Evolutionary conservation across 345 rosid genomes (phyloP).

Genomic region (Populus davidiana): DNA sequence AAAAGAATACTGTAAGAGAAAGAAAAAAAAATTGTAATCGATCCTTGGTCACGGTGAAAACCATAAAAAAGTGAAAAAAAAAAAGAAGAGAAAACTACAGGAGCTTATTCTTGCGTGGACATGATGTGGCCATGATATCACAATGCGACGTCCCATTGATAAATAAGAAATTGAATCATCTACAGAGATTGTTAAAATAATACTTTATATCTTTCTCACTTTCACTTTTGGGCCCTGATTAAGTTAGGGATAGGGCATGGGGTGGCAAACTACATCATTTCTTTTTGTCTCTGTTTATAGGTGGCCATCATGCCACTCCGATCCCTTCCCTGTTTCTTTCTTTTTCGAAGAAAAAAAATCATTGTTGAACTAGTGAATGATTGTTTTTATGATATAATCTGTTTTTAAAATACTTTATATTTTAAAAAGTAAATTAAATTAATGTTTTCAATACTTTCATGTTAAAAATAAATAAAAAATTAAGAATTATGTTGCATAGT

Average conservation of each 20-base stretch:
- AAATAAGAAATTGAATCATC: conserved; percentile 9
- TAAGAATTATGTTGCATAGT: too few species aligned
- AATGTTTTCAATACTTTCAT: too few species aligned
- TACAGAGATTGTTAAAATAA: neutral
- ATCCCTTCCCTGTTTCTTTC: neutral
- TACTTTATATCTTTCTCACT: neutral
- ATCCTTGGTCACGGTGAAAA: neutral
- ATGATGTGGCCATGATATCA: conserved; percentile 39
- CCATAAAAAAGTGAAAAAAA: too few species aligned
- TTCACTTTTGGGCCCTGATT: conserved; percentile 31
- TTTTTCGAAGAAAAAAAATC: neutral
- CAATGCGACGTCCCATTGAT: conserved; percentile 19
- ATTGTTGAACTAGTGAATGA: too few species aligned
- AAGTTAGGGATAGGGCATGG: conserved; percentile 28
- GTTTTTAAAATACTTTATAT: too few species aligned
- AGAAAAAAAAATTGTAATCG: too few species aligned
- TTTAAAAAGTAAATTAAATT: too few species aligned
- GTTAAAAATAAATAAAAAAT: too few species aligned
- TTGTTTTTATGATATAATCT: too few species aligned
- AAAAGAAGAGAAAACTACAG: neutral
- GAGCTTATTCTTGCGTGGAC: conserved; percentile 21
- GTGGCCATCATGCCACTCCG: conserved; percentile 33
- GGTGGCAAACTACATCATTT: conserved; percentile 59
- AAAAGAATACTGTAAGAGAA: neutral
- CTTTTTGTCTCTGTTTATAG: conserved; percentile 50